Base-by-base conservation (phyloP, 257 asterid species). In the Solanum appendiculatum region DNA sequence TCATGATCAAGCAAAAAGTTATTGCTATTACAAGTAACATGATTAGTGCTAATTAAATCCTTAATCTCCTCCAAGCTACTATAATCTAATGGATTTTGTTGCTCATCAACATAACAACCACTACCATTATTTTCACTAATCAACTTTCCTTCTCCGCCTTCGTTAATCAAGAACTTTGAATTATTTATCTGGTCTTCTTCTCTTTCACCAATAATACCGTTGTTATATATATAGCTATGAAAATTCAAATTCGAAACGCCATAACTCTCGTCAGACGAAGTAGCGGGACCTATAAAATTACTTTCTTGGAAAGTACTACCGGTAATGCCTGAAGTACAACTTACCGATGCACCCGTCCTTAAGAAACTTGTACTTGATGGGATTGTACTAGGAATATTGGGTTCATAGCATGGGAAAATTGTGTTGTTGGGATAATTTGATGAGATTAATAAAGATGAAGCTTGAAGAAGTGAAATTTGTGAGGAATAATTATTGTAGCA, bases 11-110 rank as follows among this genome's bases (percentile, higher is more conserved):
- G 72, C 29, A 86, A 85, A 89, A 89, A 93, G 80, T 20, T 73
- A 73, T 82, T 90, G 73, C 70, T 88, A 16, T 86, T 87, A 44
- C 58, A 42, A 78, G 83, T 42, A 16, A 85, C 44, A 54, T 27
- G 86, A 86, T 90, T 94, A 73, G 92, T 92, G 87, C 93, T 93
- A 74, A 95, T 93, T 27, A 95, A 90, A 86, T 93, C 92, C 89
- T 94, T 94, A 85, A 94, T 95, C 92, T 94, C 99, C 89, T 94
- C 96, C 85, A 93, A 88, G 27, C 93, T 89, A 91, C 93, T 89
- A 91, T 88, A 89, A 54, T 96, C 98, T 88, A 93, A 40, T 73
- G 92, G 90, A 87, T 89, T 92, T 18, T 88, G 68, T 81, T 48
- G 85, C 15, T 48, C 93, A 69, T 31, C 77, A 69, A 81, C 81